Conservation (phyloP, 2,329 filamentous ascomycete species). For the Cadophora sp. region DNA sequence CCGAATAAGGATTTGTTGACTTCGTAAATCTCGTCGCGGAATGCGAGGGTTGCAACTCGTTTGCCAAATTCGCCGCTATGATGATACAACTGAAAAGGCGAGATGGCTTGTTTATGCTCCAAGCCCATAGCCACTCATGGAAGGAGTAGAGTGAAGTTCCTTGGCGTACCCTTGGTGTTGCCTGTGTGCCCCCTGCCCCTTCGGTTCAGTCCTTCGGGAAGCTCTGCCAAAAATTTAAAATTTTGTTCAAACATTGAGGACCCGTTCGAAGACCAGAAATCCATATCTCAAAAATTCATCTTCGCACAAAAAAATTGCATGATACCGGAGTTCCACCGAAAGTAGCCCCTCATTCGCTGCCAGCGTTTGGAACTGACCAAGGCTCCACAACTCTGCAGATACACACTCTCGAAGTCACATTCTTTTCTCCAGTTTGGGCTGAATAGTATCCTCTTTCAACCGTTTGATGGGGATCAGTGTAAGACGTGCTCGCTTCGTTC, state of each 20-base stretch:
- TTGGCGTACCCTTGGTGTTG: background rate
- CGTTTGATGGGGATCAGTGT: background rate
- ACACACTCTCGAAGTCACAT: background rate
- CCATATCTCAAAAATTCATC: background rate
- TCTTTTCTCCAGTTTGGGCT: background rate
- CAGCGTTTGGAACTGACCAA: background rate
- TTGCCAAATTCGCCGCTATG: background rate
- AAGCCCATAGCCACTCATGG: no score
- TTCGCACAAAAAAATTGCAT: background rate
- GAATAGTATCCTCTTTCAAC: background rate
- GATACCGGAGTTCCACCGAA: background rate
- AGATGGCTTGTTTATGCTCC: background rate
- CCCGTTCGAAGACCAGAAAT: background rate
- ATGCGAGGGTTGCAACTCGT: background rate
- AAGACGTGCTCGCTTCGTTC: background rate
- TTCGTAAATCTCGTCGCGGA: conserved; percentile 9
- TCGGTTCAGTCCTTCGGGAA: no score
- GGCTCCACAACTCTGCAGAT: background rate
- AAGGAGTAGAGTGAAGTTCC: background rate
- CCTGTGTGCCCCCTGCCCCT: background rate
- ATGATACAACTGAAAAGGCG: background rate
- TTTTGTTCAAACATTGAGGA: no score
- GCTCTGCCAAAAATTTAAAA: no score
- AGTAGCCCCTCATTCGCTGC: background rate
- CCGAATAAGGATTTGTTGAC: conserved; percentile 9